Percentiles rank a stretch among this genome's conserved stretches.
phyloP scores from a whole-genome alignment of 805 yeast species.

The Candida golubevii region DNA sequence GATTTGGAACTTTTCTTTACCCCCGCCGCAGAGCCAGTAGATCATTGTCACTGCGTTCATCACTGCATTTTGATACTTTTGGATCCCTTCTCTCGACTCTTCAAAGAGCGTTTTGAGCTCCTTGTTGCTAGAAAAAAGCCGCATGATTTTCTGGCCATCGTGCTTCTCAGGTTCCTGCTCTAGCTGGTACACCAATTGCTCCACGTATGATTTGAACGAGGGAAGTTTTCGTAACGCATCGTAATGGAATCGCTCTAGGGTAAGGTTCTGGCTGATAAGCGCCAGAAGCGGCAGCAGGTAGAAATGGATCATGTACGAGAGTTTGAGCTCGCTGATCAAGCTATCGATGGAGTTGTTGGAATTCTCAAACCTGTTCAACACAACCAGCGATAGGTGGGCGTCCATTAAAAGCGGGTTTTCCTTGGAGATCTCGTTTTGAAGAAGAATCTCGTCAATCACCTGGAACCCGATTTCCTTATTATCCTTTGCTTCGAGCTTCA shows the following conservation, averaged over 20 bases:
- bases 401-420: slow-evolving; percentile 22
- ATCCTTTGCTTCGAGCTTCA: slow-evolving; percentile 30
- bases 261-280: slow-evolving; percentile 15
- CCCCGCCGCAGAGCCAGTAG: slow-evolving; percentile 15
- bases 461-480: slow-evolving; percentile 30
- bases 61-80: slow-evolving; percentile 23
- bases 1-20: slow-evolving; percentile 27
- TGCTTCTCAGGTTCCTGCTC: slow-evolving; percentile 9
- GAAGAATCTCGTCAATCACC: slow-evolving; percentile 32
- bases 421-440: slow-evolving; percentile 22
- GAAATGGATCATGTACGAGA: slow-evolving; percentile 37
- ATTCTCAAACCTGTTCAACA: slow-evolving; percentile 32
- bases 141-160: slow-evolving; percentile 9
- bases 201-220: slow-evolving; percentile 35
- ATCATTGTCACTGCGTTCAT: slow-evolving; percentile 25
- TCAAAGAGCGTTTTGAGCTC: slow-evolving; percentile 14
- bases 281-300: slow-evolving; percentile 35
- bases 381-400: slow-evolving; percentile 23
- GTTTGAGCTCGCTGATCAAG: slow-evolving; percentile 33
- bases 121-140: slow-evolving; percentile 16
- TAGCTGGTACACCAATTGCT: slow-evolving; percentile 15
- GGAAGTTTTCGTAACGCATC: slow-evolving; percentile 30
- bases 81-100: slow-evolving; percentile 19
- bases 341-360: slow-evolving; percentile 40
- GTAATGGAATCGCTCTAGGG: slow-evolving; percentile 14